Conservation (phyloP, 345 rosid species). For the Arabidopsis thaliana region DNA sequence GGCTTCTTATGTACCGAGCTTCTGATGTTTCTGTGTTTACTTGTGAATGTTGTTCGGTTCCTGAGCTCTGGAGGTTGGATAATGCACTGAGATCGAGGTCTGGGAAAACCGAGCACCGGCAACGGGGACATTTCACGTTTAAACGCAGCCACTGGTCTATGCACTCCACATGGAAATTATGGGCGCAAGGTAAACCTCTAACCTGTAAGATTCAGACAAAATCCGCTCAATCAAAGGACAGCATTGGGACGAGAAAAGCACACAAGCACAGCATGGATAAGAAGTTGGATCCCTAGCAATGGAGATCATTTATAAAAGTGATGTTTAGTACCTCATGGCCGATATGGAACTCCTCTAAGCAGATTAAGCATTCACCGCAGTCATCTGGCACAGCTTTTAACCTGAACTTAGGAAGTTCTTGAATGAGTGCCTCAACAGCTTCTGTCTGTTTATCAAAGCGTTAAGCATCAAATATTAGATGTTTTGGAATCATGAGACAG, state of each 20-base stretch:
- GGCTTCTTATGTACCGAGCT: constrained; percentile 62
- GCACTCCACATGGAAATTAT: constrained; percentile 97
- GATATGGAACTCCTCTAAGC: constrained; percentile 89
- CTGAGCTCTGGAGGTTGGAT: constrained; percentile 66
- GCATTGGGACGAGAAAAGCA: constrained; percentile 2
- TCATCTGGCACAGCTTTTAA: constrained; percentile 96
- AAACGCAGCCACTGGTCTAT: constrained; percentile 95
- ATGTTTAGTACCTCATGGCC: constrained; percentile 78
- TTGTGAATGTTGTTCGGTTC: constrained; percentile 20
- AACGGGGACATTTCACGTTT: constrained; percentile 96
- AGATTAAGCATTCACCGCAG: constrained; percentile 98
- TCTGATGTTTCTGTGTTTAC: constrained; percentile 51
- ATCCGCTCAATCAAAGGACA: constrained; percentile 9
- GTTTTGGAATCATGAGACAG: constrained; percentile 17
- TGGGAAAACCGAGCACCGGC: constrained; percentile 95
- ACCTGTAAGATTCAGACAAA: constrained; percentile 60
- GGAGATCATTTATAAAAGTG: neutral
- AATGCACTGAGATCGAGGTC: constrained; percentile 95
- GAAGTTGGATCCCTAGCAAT: constrained; percentile 6
- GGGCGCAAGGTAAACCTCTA: constrained; percentile 98
- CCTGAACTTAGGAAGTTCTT: constrained; percentile 95
- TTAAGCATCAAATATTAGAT: constrained; percentile 14
- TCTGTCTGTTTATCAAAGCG: constrained; percentile 63
- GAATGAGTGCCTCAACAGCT: constrained; percentile 97
- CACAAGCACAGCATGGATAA: neutral